Base-by-base conservation (phyloP, 768 basidiomycete genomes). In the Tricholoma bakamatsutake region DNA sequence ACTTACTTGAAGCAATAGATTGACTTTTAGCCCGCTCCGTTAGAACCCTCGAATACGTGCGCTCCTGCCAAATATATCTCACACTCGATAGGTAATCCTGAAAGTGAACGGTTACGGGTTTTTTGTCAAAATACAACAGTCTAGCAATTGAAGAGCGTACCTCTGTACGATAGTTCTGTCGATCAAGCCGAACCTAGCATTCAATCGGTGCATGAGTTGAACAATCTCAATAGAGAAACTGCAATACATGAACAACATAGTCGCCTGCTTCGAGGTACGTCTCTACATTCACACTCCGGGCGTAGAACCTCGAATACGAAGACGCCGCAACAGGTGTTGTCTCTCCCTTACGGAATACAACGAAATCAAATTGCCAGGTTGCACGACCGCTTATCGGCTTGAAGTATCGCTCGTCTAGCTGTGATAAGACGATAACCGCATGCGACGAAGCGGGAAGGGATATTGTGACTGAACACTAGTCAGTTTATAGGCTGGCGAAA, bases 381-480 rank as follows among this genome's bases (percentile, higher is more conserved):
- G 54, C 57, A 27, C 55, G 55, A 1, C 66, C 64, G 3, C 66
- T 61, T 8, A 74, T 57, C 15, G 66, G 64, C 5, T 57, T 53
- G 61, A 67, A 75, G 58, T 66, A 76, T 4, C 75, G 69, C 0
- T 58, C 53, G 57, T 75, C 73, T 13, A 73, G 58, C 46, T 74
- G 69, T 0, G 74, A 69, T 5, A 76, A 69, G 24, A 75, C 73
- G 21, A 76, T 67, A 31, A 75, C 64, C 27, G 72, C 63, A 17
- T 59, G 53, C 0, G 75, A 64, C 1, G 60, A 49, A n/a, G 59
- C 54, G 2, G 65, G 63, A 5, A 76, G 54, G n/a, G 62, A 63
- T 39, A 75, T 66, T 0, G 72, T 75, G 59, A 73, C 74, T 76
- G 35, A 4, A 50, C 15, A 13, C 17, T 6, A 7, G 33, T 27